A percentile compares a stretch with the other conserved stretches of the same genome.
These are phyloP conservation scores for Urtica urens DNA, from an alignment of 306 rosid species.

Conservation along the genomic window DNA sequence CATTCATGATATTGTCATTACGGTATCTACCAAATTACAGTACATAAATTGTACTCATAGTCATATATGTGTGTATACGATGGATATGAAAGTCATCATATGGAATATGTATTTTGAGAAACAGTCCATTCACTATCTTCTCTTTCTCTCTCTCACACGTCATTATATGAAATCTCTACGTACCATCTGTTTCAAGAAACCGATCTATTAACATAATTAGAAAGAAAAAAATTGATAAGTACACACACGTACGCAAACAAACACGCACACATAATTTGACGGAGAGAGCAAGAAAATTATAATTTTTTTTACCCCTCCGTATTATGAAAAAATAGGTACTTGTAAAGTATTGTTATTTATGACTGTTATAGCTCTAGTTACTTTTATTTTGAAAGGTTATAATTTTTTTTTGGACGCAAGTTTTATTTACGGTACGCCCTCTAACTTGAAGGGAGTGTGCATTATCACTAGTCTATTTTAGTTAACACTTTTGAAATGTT, in stretches of 20 bases:
- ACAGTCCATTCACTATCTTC: slow-evolving; percentile 26
- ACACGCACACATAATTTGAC: no score
- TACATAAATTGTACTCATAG: slow-evolving; percentile 24
- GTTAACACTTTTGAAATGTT: no score
- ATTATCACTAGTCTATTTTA: no score
- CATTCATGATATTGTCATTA: slow-evolving; percentile 9
- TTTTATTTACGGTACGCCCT: no score
- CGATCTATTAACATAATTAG: not conserved
- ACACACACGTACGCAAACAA: not conserved
- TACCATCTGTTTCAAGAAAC: slow-evolving; percentile 1
- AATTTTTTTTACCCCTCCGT: no score
- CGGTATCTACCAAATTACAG: slow-evolving; percentile 19
- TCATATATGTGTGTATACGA: slow-evolving; percentile 1
- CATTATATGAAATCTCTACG: slow-evolving; percentile 1
- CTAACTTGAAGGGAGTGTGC: no score
- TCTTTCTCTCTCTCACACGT: slow-evolving; percentile 6
- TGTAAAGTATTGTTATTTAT: no score
- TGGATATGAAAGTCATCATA: slow-evolving; percentile 16
- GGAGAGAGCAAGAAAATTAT: no score
- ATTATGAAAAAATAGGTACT: no score
- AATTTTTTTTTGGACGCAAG: no score
- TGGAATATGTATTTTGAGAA: slow-evolving; percentile 25
- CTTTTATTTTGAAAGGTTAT: no score
- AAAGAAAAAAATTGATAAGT: not conserved
- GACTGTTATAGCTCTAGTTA: no score